These are phyloP conservation scores for Harringtonia aguacate DNA, from an alignment of 2,329 filamentous ascomycete species.

Conservation along the genomic window DNA sequence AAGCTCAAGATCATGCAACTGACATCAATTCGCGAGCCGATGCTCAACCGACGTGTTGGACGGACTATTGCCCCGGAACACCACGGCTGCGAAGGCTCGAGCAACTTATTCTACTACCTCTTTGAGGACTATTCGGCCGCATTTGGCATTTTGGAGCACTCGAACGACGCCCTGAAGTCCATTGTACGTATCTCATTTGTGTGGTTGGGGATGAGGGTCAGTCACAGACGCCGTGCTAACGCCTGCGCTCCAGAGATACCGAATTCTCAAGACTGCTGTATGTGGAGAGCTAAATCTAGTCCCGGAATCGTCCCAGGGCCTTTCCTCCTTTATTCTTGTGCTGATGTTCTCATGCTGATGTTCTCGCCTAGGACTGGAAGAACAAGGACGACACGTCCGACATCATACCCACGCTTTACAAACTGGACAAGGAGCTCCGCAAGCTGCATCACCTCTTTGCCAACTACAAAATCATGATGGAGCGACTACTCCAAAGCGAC, in stretches of 20 bases:
- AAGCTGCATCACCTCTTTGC: constrained; percentile 50
- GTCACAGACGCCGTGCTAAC: not conserved
- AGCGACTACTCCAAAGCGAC: constrained; percentile 41
- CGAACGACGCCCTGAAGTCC: constrained; percentile 33
- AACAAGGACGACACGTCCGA: constrained; percentile 30
- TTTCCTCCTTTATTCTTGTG: not conserved
- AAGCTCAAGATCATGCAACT: constrained; percentile 29
- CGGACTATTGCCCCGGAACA: constrained; percentile 10
- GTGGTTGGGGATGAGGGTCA: not conserved
- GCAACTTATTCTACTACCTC: constrained; percentile 54
- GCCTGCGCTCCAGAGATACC: constrained; percentile 17
- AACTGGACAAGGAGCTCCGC: constrained; percentile 49
- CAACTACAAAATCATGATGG: constrained; percentile 48
- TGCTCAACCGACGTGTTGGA: constrained; percentile 6
- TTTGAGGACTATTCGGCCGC: constrained; percentile 57
- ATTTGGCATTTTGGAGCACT: constrained; percentile 39
- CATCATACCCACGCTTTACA: constrained; percentile 47
- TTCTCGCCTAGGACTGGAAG: constrained; percentile 7
- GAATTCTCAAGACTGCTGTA: constrained; percentile 21
- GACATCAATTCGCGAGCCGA: constrained; percentile 23
- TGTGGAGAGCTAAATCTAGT: constrained; percentile 6
- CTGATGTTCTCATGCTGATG: not conserved
- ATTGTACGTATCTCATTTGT: constrained; percentile 25
- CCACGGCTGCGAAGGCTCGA: constrained; percentile 37
- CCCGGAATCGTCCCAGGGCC: too few species aligned